A percentile compares a stretch with the other conserved stretches of the same genome.
These are phyloP conservation scores for Malassezia furfur DNA, from an alignment of 1,284 basidiomycete species.

Conservation along the genomic window DNA sequence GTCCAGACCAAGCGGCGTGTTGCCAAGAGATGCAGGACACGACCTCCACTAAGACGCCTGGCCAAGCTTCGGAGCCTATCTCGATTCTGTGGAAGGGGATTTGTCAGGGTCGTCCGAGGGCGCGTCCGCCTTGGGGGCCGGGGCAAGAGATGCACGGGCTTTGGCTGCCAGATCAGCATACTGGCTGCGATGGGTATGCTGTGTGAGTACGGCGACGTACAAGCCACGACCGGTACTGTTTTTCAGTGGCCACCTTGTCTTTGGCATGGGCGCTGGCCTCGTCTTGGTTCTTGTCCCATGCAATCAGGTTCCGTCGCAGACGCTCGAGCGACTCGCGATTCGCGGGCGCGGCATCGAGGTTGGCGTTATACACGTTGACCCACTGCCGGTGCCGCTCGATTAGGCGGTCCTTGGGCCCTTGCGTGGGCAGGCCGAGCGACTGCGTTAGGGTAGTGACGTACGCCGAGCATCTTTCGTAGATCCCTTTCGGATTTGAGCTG, in stretches of 20 bases:
- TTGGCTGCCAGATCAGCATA: constrained; percentile 9
- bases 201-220: constrained; percentile 1
- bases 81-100: too few species aligned
- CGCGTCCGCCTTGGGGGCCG: too few species aligned
- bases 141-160: constrained; percentile 5
- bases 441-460: neutral
- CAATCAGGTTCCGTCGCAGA: constrained; percentile 25
- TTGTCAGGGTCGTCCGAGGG: too few species aligned
- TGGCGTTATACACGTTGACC: constrained; percentile 44
- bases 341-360: constrained; percentile 36
- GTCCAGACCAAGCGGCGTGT: too few species aligned
- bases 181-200: constrained; percentile 10
- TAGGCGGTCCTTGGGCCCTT: constrained; percentile 27
- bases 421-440: constrained; percentile 21
- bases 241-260: neutral
- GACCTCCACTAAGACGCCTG: too few species aligned
- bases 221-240: constrained; percentile 11
- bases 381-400: constrained; percentile 39
- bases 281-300: constrained; percentile 29
- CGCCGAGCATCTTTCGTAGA: constrained; percentile 31
- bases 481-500: constrained; percentile 28
- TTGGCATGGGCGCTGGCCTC: neutral
- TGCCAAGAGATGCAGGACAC: too few species aligned
- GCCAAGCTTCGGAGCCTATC: too few species aligned
- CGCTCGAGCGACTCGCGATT: constrained; percentile 19